Evolutionary conservation across 2,329 filamentous ascomycete genomes (phyloP).

Genomic region (Fusarium robinianum): DNA sequence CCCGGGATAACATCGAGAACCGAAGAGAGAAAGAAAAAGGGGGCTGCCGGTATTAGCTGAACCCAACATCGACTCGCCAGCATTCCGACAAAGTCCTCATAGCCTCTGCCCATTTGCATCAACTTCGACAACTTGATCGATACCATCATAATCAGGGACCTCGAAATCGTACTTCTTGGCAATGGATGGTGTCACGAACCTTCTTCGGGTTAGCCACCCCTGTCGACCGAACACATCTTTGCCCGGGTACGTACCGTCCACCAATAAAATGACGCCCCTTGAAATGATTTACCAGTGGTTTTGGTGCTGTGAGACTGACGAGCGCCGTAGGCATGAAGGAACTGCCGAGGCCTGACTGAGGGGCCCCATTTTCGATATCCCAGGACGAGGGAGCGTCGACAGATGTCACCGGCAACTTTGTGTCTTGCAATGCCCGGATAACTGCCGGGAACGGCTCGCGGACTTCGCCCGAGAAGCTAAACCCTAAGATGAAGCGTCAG

Average conservation of each 20-base stretch:
- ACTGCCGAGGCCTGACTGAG: constrained; percentile 74
- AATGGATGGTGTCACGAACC: constrained; percentile 78
- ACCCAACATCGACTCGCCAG: constrained; percentile 8
- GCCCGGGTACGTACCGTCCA: constrained; percentile 63
- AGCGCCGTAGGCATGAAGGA: constrained; percentile 79
- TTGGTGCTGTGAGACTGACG: constrained; percentile 90
- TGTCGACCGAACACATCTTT: background rate
- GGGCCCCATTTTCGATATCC: constrained; percentile 88
- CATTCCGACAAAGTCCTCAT: constrained; percentile 40
- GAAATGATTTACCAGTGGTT: constrained; percentile 85
- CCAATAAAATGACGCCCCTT: constrained; percentile 89
- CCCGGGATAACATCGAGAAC: no score
- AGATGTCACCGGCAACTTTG: constrained; percentile 76
- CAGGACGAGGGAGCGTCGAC: constrained; percentile 95
- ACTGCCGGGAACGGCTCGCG: constrained; percentile 88
- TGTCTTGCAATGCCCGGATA: constrained; percentile 75
- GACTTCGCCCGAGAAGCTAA: constrained; percentile 90
- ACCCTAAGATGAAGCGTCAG: constrained; percentile 58
- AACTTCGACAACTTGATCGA: constrained; percentile 89
- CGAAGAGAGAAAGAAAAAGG: constrained; percentile 13
- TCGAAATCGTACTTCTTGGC: constrained; percentile 86
- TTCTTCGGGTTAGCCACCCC: constrained; percentile 40
- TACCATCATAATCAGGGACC: constrained; percentile 78
- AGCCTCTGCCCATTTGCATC: constrained; percentile 55
- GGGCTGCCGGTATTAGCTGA: constrained; percentile 8